Base-by-base conservation (phyloP, 768 basidiomycete species). In the Pleurotus tuber-regium region DNA sequence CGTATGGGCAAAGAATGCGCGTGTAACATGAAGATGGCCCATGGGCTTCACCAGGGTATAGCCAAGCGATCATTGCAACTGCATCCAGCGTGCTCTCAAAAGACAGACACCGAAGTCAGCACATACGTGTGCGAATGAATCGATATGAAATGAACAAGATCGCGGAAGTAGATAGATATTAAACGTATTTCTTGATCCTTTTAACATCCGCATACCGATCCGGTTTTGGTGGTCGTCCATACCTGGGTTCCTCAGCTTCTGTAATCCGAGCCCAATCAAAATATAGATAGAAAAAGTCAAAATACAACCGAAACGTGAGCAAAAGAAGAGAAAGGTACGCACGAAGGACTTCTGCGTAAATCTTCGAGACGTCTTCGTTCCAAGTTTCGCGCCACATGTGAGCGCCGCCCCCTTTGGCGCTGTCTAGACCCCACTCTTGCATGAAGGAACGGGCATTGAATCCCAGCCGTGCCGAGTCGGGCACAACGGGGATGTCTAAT, bases 341-440 rank as follows among this genome's bases (percentile, higher is more conserved):
- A 88, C 92, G 75, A 54, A 92, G 69, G 28, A 85, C 68, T 56
- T 83, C 76, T 54, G 61, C 60, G 69, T 92, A 89, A 52, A 93
- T 83, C 59, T 58, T 62, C 7, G 73, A 75, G 11, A 91, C 88
- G 7, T 74, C 68, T 57, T 77, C 69, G 58, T 83, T 75, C 90
- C 91, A 94, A 33, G 83, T 74, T 57, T 82, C 82, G 61, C 92
- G 76, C 82, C 86, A 95, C 85, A 94, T 90, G 65, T 88, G 85
- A 4, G 75, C 83, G 4, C 88, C 92, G 16, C 87, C 88, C 29
- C 89, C 86, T 29, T 65, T 63, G 24, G 69, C 69, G 18, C 67
- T 73, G 60, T 82, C 73, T 44, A 89, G 63, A 31, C 73, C 74
- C 69, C 86, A 79, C 54, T 73, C 61, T 40, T 66, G 64, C 49